Evolutionary conservation across 495 filamentous ascomycete species (phyloP).

Genomic region (Penicillium riverlandense): DNA sequence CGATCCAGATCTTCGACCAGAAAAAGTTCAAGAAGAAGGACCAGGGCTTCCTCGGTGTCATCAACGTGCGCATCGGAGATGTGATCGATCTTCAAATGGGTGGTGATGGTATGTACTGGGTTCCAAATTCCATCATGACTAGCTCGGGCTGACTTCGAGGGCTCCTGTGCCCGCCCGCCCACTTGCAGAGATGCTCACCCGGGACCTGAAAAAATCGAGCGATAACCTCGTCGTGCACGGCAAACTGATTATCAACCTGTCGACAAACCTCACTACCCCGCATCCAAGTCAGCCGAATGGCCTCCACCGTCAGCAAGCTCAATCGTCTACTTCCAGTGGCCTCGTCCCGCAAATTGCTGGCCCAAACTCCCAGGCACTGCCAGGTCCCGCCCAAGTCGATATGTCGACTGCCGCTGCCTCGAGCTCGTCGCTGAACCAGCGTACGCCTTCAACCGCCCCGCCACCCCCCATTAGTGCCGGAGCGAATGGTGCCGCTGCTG

Average conservation of each 20-base stretch:
- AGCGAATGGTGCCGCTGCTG: slow-evolving; percentile 32
- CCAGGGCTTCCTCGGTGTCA: slow-evolving; percentile 94
- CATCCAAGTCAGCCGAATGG: slow-evolving; percentile 39
- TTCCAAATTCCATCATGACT: not conserved
- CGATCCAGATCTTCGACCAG: slow-evolving; percentile 97
- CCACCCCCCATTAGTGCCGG: slow-evolving; percentile 14
- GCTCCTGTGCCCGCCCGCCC: not conserved
- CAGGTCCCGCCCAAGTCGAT: slow-evolving; percentile 27
- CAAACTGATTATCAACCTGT: slow-evolving; percentile 92
- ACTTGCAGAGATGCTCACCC: slow-evolving; percentile 83
- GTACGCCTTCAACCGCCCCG: slow-evolving; percentile 31
- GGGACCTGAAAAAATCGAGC: slow-evolving; percentile 95
- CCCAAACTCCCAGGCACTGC: slow-evolving; percentile 18
- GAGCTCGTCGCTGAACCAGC: slow-evolving; percentile 31
- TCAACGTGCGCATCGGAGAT: slow-evolving; percentile 91
- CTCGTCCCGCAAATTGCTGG: slow-evolving; percentile 32
- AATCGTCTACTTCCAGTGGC: slow-evolving; percentile 32
- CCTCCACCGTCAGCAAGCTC: slow-evolving; percentile 28
- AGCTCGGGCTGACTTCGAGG: slow-evolving; percentile 7
- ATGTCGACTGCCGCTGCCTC: slow-evolving; percentile 22
- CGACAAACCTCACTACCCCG: slow-evolving; percentile 69
- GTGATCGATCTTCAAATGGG: slow-evolving; percentile 83
- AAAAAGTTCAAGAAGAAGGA: slow-evolving; percentile 99
- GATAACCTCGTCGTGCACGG: slow-evolving; percentile 97
- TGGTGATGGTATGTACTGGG: slow-evolving; percentile 69